Evolutionary conservation across 345 rosid genomes (phyloP).

Genomic region (Cardiospermum halicacabum): DNA sequence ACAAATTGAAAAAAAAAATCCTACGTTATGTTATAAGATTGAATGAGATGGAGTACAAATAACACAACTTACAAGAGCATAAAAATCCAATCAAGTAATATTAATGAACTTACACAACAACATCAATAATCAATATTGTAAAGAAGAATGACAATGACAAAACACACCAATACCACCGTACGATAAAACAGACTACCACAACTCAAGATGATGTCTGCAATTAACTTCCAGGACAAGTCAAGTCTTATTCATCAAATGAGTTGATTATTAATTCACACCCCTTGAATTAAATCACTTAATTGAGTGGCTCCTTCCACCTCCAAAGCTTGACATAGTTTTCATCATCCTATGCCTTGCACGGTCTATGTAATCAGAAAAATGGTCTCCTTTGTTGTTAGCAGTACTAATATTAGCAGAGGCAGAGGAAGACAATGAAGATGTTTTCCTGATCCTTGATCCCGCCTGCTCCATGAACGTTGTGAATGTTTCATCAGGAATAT

Average conservation of each 20-base stretch:
- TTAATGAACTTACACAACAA: too few relatives aligned
- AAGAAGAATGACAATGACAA: neutral
- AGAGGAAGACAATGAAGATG: too few relatives aligned
- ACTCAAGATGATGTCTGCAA: neutral
- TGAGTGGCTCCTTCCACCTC: conserved; percentile 12
- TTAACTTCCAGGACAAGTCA: neutral
- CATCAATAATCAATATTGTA: too few relatives aligned
- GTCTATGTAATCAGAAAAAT: conserved; percentile 23
- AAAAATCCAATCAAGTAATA: neutral
- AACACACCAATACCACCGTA: neutral
- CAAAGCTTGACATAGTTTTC: conserved; percentile 18
- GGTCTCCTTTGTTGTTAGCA: conserved; percentile 15
- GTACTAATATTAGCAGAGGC: too few relatives aligned
- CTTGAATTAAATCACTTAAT: conserved; percentile 9
- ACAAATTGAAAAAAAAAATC: too few relatives aligned
- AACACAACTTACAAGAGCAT: neutral
- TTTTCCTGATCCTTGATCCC: too few relatives aligned
- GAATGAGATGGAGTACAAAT: neutral
- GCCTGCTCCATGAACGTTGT: too few relatives aligned
- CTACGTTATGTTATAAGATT: neutral
- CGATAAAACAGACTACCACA: neutral
- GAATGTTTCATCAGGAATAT: too few relatives aligned
- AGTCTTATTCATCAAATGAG: conserved; percentile 2
- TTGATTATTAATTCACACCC: neutral
- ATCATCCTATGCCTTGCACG: conserved; percentile 29